Conservation (phyloP, 345 rosid genomes). For the Citrus reticulata region DNA sequence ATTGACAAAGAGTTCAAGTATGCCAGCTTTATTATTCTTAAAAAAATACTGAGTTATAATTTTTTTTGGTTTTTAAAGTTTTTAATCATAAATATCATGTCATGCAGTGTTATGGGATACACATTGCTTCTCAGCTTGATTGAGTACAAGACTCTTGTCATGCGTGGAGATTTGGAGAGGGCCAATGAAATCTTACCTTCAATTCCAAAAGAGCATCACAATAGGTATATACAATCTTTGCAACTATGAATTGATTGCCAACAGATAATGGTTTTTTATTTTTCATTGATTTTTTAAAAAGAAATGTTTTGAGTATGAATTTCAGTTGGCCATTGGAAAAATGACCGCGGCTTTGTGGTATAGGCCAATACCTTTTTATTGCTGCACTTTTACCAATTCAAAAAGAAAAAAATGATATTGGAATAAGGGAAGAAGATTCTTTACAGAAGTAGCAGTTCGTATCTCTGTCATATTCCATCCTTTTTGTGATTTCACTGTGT, state of each 20-base stretch:
- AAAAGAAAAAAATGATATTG: neutral
- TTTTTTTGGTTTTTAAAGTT: neutral
- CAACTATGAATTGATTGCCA: neutral
- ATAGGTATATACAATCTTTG: conserved; percentile 47
- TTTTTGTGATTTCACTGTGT: neutral
- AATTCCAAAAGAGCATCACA: conserved; percentile 82
- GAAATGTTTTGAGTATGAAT: neutral
- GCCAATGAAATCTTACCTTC: conserved; percentile 81
- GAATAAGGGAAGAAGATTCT: neutral
- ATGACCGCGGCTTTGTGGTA: neutral
- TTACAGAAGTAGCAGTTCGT: neutral
- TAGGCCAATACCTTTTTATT: neutral
- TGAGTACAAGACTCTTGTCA: conserved; percentile 93
- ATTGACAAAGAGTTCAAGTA: conserved; percentile 99
- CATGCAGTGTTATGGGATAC: conserved; percentile 76
- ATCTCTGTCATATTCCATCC: neutral
- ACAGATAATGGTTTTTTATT: neutral
- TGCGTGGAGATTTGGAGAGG: conserved; percentile 87
- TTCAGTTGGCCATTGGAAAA: neutral
- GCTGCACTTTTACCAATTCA: neutral
- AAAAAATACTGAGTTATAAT: neutral
- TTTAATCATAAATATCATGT: neutral
- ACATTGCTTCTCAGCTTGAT: conserved; percentile 82
- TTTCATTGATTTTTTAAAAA: neutral
- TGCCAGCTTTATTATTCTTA: conserved; percentile 16